Percentiles rank a stretch among this genome's conserved stretches.
Conservation (phyloP, 1,284 basidiomycete genomes). For the Tetrapyrgos nigripes region DNA sequence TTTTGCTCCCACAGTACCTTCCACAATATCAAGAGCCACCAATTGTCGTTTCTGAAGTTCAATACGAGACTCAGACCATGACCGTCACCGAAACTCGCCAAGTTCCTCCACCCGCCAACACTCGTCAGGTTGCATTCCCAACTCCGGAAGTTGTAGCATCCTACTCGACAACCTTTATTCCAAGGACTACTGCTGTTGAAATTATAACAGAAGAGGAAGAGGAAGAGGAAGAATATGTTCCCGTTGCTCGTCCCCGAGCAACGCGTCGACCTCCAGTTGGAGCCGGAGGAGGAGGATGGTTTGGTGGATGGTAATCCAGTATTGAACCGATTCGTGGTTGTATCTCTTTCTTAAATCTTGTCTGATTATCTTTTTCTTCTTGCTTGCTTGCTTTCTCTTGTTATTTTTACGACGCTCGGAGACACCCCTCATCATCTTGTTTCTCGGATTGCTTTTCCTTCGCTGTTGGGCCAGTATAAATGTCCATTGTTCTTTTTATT, state of each 20-base stretch:
- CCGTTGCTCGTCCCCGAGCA: conserved; percentile 36
- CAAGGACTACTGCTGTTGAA: conserved; percentile 74
- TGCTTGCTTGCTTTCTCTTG: conserved; percentile 22
- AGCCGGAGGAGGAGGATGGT: conserved; percentile 34
- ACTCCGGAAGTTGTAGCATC: conserved; percentile 66
- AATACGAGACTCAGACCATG: conserved; percentile 71
- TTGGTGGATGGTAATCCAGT: conserved; percentile 43
- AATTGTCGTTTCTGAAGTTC: conserved; percentile 65
- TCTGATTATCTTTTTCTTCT: conserved; percentile 24
- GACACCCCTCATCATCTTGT: conserved; percentile 11
- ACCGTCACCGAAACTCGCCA: conserved; percentile 68
- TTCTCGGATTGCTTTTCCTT: conserved; percentile 6
- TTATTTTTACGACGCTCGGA: conserved; percentile 17
- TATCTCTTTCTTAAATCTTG: conserved; percentile 16
- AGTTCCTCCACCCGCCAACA: conserved; percentile 78
- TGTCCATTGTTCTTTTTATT: conserved; percentile 6
- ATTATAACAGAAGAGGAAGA: conserved; percentile 62
- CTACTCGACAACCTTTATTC: conserved; percentile 60
- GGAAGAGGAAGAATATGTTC: conserved; percentile 28
- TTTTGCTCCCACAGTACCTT: conserved; percentile 48
- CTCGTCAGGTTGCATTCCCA: conserved; percentile 75
- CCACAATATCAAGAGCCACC: conserved; percentile 62
- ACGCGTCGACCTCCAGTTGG: conserved; percentile 41
- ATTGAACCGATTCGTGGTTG: conserved; percentile 25
- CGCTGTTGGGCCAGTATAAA: not conserved